Evolutionary conservation across 1,284 basidiomycete genomes (phyloP).

Genomic region (Inonotus obliquus): DNA sequence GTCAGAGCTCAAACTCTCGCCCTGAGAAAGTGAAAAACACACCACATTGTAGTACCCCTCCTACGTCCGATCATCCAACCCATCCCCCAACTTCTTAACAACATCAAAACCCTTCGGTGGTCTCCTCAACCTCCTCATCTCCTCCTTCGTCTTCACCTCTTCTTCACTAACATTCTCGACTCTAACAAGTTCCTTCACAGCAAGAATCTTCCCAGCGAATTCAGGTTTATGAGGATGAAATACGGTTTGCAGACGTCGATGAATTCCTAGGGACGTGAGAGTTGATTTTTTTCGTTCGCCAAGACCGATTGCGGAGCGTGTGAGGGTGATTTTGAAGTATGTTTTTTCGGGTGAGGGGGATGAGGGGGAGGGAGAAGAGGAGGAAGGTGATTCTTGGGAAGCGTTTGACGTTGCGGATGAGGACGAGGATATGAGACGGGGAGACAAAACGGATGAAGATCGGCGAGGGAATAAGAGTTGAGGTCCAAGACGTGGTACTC

Average conservation of each 20-base stretch:
- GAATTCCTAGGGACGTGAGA: constrained; percentile 71
- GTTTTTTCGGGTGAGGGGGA: not conserved
- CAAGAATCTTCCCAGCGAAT: constrained; percentile 76
- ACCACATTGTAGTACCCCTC: no score
- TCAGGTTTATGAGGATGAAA: constrained; percentile 71
- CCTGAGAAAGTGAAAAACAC: no score
- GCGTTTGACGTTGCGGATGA: not conserved
- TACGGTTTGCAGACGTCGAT: constrained; percentile 76
- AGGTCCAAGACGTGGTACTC: not conserved
- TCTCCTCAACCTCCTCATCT: constrained; percentile 60
- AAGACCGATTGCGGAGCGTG: constrained; percentile 78
- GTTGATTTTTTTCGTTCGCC: constrained; percentile 69
- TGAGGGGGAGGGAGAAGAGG: not conserved
- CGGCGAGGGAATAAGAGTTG: not conserved
- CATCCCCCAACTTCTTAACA: constrained; percentile 23
- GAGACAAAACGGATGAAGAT: not conserved
- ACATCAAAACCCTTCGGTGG: constrained; percentile 63
- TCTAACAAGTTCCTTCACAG: constrained; percentile 82
- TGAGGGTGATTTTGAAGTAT: constrained; percentile 82
- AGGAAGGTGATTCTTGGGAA: not conserved
- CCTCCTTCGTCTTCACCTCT: constrained; percentile 58
- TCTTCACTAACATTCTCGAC: constrained; percentile 74
- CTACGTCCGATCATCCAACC: not conserved
- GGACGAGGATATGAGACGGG: not conserved
- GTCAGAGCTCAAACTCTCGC: no score